Percentiles rank a stretch among this genome's conserved stretches.
phyloP scores from a whole-genome alignment of 169 alveolate species.

The Plasmodium coatneyi region DNA sequence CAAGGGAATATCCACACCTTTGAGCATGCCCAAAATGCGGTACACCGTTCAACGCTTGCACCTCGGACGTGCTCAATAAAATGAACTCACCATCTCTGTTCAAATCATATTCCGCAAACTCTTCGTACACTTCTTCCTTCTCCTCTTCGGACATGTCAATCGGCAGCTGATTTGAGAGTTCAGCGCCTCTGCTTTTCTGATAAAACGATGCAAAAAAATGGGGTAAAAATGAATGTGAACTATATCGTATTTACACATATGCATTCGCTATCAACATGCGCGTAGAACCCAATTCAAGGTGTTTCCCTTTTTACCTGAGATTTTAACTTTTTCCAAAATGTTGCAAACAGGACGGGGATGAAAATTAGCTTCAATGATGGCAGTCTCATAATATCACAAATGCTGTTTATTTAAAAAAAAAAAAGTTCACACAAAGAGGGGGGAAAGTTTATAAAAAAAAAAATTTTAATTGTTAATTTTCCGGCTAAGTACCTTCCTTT shows the following conservation, averaged over 20 bases:
- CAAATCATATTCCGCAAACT: slow-evolving; percentile 66
- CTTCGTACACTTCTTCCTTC: slow-evolving; percentile 21
- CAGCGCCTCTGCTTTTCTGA: not conserved
- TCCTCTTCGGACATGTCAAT: slow-evolving; percentile 26
- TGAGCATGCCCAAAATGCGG: not conserved
- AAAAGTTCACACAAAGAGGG: not conserved
- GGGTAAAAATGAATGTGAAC: not conserved
- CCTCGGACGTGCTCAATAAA: not conserved
- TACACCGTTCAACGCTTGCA: not conserved
- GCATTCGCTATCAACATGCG: not conserved
- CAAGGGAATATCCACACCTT: not conserved
- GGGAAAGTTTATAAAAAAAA: not conserved
- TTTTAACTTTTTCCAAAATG: slow-evolving; percentile 31
- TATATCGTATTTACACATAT: not conserved
- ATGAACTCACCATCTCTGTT: slow-evolving; percentile 57
- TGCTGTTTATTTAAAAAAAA: not conserved
- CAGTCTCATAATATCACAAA: slow-evolving; percentile 17
- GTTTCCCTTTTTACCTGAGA: slow-evolving; percentile 36
- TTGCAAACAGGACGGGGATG: not conserved
- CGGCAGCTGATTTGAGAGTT: not conserved
- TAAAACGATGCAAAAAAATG: not conserved
- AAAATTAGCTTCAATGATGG: not conserved
- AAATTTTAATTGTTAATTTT: not conserved
- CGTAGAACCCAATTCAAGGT: not conserved
- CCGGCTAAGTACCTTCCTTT: not conserved